Percentiles rank a stretch among this genome's conserved stretches.
Evolutionary conservation across 2,329 filamentous ascomycete genomes (phyloP).

Genomic region (Aspergillus awamori): DNA sequence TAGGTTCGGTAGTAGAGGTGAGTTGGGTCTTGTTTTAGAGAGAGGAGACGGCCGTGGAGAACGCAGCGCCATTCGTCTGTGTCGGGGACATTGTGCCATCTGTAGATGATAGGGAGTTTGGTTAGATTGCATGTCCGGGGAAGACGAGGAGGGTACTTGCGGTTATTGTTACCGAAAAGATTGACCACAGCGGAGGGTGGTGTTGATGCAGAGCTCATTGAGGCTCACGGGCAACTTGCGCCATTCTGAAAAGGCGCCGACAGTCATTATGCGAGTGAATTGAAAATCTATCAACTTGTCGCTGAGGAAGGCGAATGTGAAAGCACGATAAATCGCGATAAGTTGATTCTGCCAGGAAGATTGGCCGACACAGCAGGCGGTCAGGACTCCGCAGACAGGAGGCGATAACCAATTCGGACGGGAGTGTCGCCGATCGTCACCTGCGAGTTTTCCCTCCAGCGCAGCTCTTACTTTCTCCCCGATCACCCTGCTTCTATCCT

Average conservation of each 20-base stretch:
- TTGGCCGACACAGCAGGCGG: conserved; percentile 28
- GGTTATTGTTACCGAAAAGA: conserved; percentile 67
- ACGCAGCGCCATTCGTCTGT: conserved; percentile 88
- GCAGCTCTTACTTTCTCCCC: conserved; percentile 16
- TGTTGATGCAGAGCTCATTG: conserved; percentile 89
- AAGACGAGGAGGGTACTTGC: not conserved
- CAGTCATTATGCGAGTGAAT: conserved; percentile 34
- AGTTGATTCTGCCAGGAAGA: conserved; percentile 27
- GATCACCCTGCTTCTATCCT: conserved; percentile 12
- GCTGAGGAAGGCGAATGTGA: conserved; percentile 1
- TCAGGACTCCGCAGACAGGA: conserved; percentile 24
- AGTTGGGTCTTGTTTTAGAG: conserved; percentile 77
- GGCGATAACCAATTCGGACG: conserved; percentile 26
- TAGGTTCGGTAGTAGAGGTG: conserved; percentile 79
- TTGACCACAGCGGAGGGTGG: conserved; percentile 90
- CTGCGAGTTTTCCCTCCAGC: conserved; percentile 39
- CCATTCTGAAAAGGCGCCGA: conserved; percentile 71
- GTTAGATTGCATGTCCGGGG: conserved; percentile 1
- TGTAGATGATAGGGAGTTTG: conserved; percentile 32
- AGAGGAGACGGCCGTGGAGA: conserved; percentile 80
- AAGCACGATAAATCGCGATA: not conserved
- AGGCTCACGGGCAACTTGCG: conserved; percentile 80
- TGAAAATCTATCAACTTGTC: not conserved
- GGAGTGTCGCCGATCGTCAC: conserved; percentile 27
- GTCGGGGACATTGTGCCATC: conserved; percentile 78